Evolutionary conservation across 148 eudicot species (phyloP).

Genomic region (Salicornia ramosissima): DNA sequence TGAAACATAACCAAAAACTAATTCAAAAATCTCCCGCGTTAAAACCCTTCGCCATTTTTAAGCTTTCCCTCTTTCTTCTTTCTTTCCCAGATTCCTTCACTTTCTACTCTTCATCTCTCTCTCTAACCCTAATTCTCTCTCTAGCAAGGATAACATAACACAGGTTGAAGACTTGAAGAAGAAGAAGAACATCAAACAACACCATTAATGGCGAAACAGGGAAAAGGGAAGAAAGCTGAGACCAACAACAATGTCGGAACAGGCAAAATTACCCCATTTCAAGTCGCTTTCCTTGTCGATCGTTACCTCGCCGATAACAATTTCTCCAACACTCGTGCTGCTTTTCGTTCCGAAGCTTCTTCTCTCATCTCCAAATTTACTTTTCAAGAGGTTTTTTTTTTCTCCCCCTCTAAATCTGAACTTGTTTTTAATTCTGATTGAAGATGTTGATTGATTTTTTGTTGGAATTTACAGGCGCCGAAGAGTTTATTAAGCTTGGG

Average conservation of each 20-base stretch:
- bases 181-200: no score
- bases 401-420: not conserved
- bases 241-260: constrained; percentile 36
- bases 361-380: constrained; percentile 53
- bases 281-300: constrained; percentile 81
- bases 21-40: constrained; percentile 12
- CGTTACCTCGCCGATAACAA: constrained; percentile 71
- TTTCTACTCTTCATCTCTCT: not conserved
- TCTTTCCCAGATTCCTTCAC: not conserved
- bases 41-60: no score
- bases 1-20: not conserved
- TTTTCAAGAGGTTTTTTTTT: constrained; percentile 39
- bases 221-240: constrained; percentile 26
- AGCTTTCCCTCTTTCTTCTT: not conserved
- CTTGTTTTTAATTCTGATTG: no score
- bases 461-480: constrained; percentile 41
- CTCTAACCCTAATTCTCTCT: not conserved
- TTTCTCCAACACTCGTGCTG: constrained; percentile 43
- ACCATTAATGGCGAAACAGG: constrained; percentile 49
- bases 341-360: constrained; percentile 66
- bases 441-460: no score
- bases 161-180: no score
- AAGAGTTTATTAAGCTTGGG: constrained; percentile 57
- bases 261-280: constrained; percentile 66
- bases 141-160: no score